Conservation (phyloP, 805 yeast species). For the Ogataea corticis region DNA sequence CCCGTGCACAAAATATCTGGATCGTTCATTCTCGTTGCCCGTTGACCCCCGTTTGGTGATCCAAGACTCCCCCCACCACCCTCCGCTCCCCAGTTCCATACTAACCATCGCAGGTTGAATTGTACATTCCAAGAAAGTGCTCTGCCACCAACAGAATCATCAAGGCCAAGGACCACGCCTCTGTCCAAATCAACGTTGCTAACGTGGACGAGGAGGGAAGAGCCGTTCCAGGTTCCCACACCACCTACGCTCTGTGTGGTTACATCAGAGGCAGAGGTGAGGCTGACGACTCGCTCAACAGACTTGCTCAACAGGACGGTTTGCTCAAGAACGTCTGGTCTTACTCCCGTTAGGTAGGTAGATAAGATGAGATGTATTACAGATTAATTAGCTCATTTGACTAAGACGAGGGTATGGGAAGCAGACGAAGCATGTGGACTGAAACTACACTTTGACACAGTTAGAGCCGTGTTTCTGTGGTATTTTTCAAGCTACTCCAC, state of each 20-base stretch:
- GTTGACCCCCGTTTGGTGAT: too few relatives aligned
- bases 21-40: too few relatives aligned
- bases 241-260: constrained; percentile 96
- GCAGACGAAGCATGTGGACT: too few relatives aligned
- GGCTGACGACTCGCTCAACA: constrained; percentile 98
- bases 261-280: constrained; percentile 99
- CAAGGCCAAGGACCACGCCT: constrained; percentile 99
- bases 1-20: too few relatives aligned
- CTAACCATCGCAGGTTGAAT: constrained; percentile 76
- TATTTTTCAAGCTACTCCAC: too few relatives aligned
- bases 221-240: constrained; percentile 85
- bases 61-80: not conserved
- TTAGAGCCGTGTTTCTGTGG: too few relatives aligned
- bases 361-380: not conserved
- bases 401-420: too few relatives aligned
- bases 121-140: constrained; percentile 99
- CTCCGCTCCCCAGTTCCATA: not conserved
- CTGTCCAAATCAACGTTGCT: constrained; percentile 98
- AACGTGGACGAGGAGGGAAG: constrained; percentile 97
- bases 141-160: constrained; percentile 99
- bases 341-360: constrained; percentile 75
- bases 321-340: constrained; percentile 94
- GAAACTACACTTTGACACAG: not conserved
- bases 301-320: constrained; percentile 99
- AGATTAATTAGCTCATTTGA: too few relatives aligned